Evolutionary conservation across 345 rosid genomes (phyloP).

Genomic region (Cochlearia excelsa): DNA sequence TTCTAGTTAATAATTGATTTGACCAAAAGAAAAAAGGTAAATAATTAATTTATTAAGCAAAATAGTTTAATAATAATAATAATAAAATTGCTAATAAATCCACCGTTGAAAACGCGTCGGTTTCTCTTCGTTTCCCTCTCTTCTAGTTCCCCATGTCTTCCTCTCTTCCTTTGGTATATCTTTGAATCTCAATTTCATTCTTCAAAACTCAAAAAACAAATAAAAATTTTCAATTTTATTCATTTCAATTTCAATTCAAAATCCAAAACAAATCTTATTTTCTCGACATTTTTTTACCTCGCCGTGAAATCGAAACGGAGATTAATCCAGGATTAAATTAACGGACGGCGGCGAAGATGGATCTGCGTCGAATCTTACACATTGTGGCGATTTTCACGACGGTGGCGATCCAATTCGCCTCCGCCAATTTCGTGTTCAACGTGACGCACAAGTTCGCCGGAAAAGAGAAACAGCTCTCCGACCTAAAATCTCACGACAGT

Average conservation of each 20-base stretch:
- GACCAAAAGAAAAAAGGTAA: too few species aligned
- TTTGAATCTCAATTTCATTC: neutral
- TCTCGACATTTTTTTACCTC: too few species aligned
- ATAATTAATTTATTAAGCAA: too few species aligned
- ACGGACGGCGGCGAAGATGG: slow-evolving; percentile 29
- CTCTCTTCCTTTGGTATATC: slow-evolving; percentile 21
- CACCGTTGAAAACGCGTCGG: slow-evolving; percentile 33
- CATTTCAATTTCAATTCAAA: neutral
- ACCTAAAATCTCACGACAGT: slow-evolving; percentile 62
- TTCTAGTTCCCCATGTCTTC: too few species aligned
- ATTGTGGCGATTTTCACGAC: slow-evolving; percentile 20
- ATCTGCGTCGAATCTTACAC: slow-evolving; percentile 32
- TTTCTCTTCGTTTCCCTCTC: slow-evolving; percentile 20
- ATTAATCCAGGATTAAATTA: neutral
- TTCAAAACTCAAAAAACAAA: too few species aligned
- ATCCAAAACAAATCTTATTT: too few species aligned
- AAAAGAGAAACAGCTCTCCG: slow-evolving; percentile 41
- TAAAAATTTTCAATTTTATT: too few species aligned
- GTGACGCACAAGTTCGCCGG: slow-evolving; percentile 72
- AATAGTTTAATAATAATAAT: neutral
- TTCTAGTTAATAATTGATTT: too few species aligned
- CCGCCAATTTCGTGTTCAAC: slow-evolving; percentile 48
- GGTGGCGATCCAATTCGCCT: slow-evolving; percentile 34
- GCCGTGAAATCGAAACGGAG: neutral
- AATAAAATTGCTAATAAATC: neutral